Percentiles rank a stretch among this genome's conserved stretches.
These are phyloP conservation scores for Podochytrium sp. DNA, from an alignment of 192 early-diverging fungal species.

Conservation along the genomic window DNA sequence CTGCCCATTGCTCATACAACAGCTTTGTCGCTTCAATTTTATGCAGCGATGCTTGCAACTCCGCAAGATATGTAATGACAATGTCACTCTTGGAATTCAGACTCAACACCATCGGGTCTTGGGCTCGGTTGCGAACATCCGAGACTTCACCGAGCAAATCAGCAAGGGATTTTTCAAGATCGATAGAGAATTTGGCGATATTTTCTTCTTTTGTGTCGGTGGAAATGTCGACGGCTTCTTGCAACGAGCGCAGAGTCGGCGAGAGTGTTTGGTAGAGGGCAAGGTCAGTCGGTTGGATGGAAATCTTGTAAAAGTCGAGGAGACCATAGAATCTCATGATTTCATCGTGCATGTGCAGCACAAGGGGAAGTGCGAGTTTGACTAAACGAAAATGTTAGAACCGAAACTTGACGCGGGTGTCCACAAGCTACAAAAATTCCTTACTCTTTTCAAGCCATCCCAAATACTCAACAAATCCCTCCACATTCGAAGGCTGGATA, in stretches of 20 bases:
- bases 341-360: constrained; percentile 54
- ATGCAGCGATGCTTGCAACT: constrained; percentile 43
- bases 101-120: constrained; percentile 67
- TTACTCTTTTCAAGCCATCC: constrained; percentile 62
- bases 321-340: constrained; percentile 51
- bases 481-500: constrained; percentile 55
- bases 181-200: constrained; percentile 54
- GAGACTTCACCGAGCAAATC: constrained; percentile 59
- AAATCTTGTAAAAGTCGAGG: constrained; percentile 55
- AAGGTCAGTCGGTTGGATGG: constrained; percentile 61
- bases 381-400: constrained; percentile 40
- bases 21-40: constrained; percentile 49
- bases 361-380: constrained; percentile 43
- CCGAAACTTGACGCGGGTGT: background rate
- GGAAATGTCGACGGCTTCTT: constrained; percentile 62
- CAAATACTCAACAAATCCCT: constrained; percentile 67
- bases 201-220: constrained; percentile 63
- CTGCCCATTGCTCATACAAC: constrained; percentile 55
- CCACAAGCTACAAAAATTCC: background rate
- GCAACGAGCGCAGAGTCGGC: constrained; percentile 58
- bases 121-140: constrained; percentile 60
- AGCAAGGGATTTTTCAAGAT: constrained; percentile 50
- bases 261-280: constrained; percentile 63
- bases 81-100: constrained; percentile 46
- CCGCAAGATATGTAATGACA: constrained; percentile 58